Evolutionary conservation across 768 basidiomycete genomes (phyloP), one percentile per base, ranked within the genome.

Genomic region (Auriscalpium microsporum): DNA sequence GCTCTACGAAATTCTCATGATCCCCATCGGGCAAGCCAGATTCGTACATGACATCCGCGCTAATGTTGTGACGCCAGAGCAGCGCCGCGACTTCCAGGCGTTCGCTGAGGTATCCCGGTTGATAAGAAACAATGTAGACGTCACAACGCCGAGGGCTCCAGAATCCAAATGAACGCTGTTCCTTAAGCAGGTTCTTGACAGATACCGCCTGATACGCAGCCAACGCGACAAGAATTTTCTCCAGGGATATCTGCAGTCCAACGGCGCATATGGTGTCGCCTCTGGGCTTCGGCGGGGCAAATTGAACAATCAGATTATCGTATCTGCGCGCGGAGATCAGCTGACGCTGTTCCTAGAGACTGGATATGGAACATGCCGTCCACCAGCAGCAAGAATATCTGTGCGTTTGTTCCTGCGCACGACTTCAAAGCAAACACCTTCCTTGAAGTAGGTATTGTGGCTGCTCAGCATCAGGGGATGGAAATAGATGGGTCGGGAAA

Each of bases 141-240:
- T 93, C 90, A 61, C 91, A 92, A 40, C 89, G 76, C 14, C 90
- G 78, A n/a, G 90, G 90, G 67, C 87, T 88, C 89, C 88, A 93
- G 64, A 82, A 88, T 0, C 91, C 90, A 58, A 90, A 93, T 0
- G 91, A 90, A 10, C 82, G 80, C 57, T 84, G 81, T 63, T 90
- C 87, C 66, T 86, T 90, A 52, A 90, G 73, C 6, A 90, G 74
- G 3, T 78, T 77, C 65, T 82, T 83, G 38, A 89, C 78, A 1
- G 84, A 83, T 1, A 71, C 67, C 9, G 76, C 80, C 64, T 92
- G 89, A 64, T 80, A 87, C 1, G 81, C 73, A 0, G 86, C 88
- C 1, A 92, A 73, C 10, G 81, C 77, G 1, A 76, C 71, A 0
- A 85, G 81, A 57, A 93, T 87, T 72, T 86, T 87, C 65, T 92